A percentile compares a stretch with the other conserved stretches of the same genome.
These are phyloP conservation scores for Vachellia pachyceras DNA, from an alignment of 306 rosid species.

Conservation along the genomic window DNA sequence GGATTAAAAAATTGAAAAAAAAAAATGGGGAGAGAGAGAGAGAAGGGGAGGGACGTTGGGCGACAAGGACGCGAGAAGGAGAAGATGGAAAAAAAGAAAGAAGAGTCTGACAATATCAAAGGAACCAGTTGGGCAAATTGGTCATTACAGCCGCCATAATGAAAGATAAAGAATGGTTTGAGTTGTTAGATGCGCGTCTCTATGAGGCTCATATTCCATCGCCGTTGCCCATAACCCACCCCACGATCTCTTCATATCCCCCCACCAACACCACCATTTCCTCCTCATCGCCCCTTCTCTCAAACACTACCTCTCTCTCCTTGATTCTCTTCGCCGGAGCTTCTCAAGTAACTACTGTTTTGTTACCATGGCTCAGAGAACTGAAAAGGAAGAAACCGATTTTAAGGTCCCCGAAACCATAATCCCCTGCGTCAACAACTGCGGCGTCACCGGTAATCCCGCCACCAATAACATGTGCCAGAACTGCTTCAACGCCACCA, in stretches of 20 bases:
- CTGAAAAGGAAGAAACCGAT: constrained; percentile 82
- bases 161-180: constrained; percentile 51
- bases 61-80: neutral
- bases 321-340: neutral
- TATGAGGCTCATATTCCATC: constrained; percentile 71
- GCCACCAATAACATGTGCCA: constrained; percentile 80
- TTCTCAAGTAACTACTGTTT: too few relatives aligned
- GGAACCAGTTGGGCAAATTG: constrained; percentile 45
- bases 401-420: constrained; percentile 80
- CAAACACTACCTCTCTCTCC: neutral
- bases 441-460: constrained; percentile 72
- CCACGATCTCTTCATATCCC: constrained; percentile 52
- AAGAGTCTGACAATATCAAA: neutral
- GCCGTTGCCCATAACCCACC: constrained; percentile 84
- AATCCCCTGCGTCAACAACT: constrained; percentile 74
- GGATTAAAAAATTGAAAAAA: neutral
- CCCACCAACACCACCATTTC: constrained; percentile 22
- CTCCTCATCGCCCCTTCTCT: neutral
- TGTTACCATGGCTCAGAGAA: constrained; percentile 65
- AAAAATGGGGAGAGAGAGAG: too few relatives aligned
- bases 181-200: constrained; percentile 81
- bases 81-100: neutral
- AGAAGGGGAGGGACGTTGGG: neutral
- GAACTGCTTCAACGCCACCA: constrained; percentile 51
- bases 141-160: constrained; percentile 46